These are phyloP conservation scores for Maudiozyma saulgeensis DNA, from an alignment of 805 yeast genomes.

Conservation along the genomic window DNA sequence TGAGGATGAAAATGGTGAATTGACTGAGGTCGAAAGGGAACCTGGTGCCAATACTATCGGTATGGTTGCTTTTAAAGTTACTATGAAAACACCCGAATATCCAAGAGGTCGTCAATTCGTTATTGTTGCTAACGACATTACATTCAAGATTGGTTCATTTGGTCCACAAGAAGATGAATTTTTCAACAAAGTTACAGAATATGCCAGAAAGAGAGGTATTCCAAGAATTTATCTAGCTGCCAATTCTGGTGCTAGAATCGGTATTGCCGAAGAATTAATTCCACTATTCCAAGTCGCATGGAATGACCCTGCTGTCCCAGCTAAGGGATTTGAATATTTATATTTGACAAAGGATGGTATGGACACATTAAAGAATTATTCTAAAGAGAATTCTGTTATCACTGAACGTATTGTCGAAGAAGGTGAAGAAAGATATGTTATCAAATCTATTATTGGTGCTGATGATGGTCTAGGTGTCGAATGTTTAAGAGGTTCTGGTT, in stretches of 20 bases:
- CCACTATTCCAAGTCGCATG: slow-evolving; percentile 88
- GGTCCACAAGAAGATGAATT: slow-evolving; percentile 93
- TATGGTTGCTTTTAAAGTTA: slow-evolving; percentile 92
- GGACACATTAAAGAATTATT: slow-evolving; percentile 45
- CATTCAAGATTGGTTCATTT: slow-evolving; percentile 96
- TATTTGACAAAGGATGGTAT: slow-evolving; percentile 67
- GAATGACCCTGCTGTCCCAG: slow-evolving; percentile 67
- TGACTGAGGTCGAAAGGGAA: slow-evolving; percentile 86
- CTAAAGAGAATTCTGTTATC: slow-evolving; percentile 50
- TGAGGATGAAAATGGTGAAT: slow-evolving; percentile 62
- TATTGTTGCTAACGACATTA: slow-evolving; percentile 92
- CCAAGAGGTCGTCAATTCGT: slow-evolving; percentile 93
- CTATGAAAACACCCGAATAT: slow-evolving; percentile 91
- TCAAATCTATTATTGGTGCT: slow-evolving; percentile 80
- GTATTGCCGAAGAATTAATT: slow-evolving; percentile 91
- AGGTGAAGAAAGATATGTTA: slow-evolving; percentile 75
- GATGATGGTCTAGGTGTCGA: slow-evolving; percentile 98
- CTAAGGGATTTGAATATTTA: slow-evolving; percentile 83
- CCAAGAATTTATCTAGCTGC: slow-evolving; percentile 96
- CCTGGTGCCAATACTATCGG: slow-evolving; percentile 95
- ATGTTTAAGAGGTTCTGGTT: slow-evolving; percentile 95
- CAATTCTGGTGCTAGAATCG: slow-evolving; percentile 98
- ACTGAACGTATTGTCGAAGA: slow-evolving; percentile 75
- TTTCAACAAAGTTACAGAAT: slow-evolving; percentile 86
- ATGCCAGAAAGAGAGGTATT: slow-evolving; percentile 81